These are phyloP conservation scores for Mortierella sp. DNA, from an alignment of 371 early-diverging fungal genomes.

Conservation along the genomic window DNA sequence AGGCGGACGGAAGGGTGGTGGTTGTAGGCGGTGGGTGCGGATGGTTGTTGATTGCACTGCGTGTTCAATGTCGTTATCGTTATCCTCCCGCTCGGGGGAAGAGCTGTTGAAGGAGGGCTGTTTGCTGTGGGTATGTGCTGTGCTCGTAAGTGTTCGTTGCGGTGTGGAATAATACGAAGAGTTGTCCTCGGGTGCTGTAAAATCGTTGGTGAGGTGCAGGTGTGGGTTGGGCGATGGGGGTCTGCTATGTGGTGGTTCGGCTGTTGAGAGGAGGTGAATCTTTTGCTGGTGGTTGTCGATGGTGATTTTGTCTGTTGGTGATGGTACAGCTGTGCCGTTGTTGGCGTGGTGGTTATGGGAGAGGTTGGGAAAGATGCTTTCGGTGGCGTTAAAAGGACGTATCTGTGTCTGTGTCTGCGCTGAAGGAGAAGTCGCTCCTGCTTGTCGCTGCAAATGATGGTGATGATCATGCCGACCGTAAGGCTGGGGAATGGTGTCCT, in stretches of 20 bases:
- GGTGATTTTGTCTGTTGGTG: background rate
- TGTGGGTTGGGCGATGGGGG: background rate
- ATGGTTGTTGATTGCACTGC: background rate
- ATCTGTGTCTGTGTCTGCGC: background rate
- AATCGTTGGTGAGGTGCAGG: background rate
- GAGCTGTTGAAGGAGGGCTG: background rate
- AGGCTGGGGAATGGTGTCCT: background rate
- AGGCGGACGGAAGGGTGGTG: background rate
- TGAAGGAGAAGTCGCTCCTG: background rate
- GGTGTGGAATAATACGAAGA: background rate
- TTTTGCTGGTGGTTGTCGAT: background rate
- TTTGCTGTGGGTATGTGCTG: background rate
- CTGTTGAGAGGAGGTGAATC: background rate
- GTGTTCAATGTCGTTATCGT: background rate
- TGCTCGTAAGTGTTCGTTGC: background rate
- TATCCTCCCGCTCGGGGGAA: background rate
- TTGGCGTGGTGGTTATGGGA: background rate
- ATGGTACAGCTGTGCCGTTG: background rate
- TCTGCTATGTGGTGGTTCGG: background rate
- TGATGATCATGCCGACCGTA: background rate
- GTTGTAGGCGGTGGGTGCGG: background rate
- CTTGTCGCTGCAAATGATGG: background rate
- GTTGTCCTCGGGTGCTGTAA: background rate
- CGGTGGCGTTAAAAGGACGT: conserved; percentile 21
- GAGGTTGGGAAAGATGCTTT: conserved; percentile 23